These are phyloP conservation scores for Cladochytrium tenue DNA, from an alignment of 371 early-diverging fungal species.

Conservation along the genomic window DNA sequence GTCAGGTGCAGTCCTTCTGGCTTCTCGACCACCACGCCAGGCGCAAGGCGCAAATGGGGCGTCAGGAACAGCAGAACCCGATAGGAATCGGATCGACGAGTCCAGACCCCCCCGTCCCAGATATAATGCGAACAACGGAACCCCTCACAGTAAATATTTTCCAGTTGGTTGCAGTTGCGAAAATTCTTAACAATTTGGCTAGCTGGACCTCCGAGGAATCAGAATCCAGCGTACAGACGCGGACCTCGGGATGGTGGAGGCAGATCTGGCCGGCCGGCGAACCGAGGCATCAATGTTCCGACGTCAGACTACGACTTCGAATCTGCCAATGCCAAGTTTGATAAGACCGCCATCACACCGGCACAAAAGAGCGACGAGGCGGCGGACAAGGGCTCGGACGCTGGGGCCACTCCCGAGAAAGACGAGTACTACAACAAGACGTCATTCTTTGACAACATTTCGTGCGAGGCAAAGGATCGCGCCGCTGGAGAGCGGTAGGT, in stretches of 20 bases:
- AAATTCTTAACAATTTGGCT: no score
- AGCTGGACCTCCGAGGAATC: no score
- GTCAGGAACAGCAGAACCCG: no score
- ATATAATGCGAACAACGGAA: neutral
- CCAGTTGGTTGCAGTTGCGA: no score
- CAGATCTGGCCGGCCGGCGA: conserved; percentile 38
- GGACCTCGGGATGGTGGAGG: conserved; percentile 52
- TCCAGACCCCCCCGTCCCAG: no score
- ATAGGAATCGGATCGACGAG: no score
- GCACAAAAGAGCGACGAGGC: conserved; percentile 16
- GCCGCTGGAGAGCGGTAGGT: conserved; percentile 42
- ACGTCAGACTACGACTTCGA: conserved; percentile 93
- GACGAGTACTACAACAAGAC: conserved; percentile 68
- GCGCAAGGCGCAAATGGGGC: no score
- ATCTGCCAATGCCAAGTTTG: conserved; percentile 87
- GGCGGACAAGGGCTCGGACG: conserved; percentile 31
- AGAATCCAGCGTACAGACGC: neutral
- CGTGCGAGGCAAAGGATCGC: conserved; percentile 93
- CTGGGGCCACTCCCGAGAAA: neutral
- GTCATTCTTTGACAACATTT: conserved; percentile 95
- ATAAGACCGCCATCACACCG: conserved; percentile 57
- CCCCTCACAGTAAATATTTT: conserved; percentile 1
- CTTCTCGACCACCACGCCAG: no score
- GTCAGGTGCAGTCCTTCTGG: no score
- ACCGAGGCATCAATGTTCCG: conserved; percentile 67